phyloP scores from a whole-genome alignment of 2,329 filamentous ascomycete species.

The Emericellopsis cladophorae region DNA sequence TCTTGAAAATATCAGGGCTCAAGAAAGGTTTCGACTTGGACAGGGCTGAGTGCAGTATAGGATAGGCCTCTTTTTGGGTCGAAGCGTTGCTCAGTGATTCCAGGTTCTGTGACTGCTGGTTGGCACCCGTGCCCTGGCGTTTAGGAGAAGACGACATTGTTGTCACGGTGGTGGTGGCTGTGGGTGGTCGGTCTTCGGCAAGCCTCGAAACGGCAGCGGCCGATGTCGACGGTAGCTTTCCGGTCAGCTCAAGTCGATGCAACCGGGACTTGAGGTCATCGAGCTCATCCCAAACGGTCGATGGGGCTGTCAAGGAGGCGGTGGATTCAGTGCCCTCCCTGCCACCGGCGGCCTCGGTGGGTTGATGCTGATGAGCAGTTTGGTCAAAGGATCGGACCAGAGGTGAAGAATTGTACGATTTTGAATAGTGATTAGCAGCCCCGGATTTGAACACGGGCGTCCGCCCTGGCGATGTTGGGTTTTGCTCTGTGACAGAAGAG shows the following conservation, averaged over 20 bases:
- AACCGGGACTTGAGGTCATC: conserved; percentile 93
- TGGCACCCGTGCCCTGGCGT: conserved; percentile 24
- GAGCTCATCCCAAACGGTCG: conserved; percentile 94
- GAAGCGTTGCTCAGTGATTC: conserved; percentile 28
- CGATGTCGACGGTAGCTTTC: conserved; percentile 74
- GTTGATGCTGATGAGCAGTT: conserved; percentile 10
- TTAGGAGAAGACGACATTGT: conserved; percentile 87
- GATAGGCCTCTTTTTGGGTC: conserved; percentile 45
- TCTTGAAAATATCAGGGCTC: conserved; percentile 58
- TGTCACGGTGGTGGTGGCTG: conserved; percentile 82
- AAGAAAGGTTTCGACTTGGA: conserved; percentile 63
- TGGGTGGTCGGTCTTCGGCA: conserved; percentile 72
- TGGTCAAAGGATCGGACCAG: conserved; percentile 31
- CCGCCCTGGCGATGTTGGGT: conserved; percentile 24
- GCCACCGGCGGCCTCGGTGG: conserved; percentile 20
- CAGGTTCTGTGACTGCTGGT: conserved; percentile 6
- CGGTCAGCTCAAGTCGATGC: conserved; percentile 76
- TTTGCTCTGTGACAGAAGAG: conserved; percentile 36
- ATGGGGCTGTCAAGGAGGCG: conserved; percentile 75
- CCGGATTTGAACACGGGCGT: conserved; percentile 27
- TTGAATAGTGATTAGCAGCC: conserved; percentile 11
- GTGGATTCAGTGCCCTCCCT: conserved; percentile 73
- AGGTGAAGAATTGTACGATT: conserved; percentile 46
- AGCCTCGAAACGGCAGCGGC: conserved; percentile 64
- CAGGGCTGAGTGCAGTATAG: conserved; percentile 69